phyloP scores from a whole-genome alignment of 768 basidiomycete species.

The Fomitopsis serialis region DNA sequence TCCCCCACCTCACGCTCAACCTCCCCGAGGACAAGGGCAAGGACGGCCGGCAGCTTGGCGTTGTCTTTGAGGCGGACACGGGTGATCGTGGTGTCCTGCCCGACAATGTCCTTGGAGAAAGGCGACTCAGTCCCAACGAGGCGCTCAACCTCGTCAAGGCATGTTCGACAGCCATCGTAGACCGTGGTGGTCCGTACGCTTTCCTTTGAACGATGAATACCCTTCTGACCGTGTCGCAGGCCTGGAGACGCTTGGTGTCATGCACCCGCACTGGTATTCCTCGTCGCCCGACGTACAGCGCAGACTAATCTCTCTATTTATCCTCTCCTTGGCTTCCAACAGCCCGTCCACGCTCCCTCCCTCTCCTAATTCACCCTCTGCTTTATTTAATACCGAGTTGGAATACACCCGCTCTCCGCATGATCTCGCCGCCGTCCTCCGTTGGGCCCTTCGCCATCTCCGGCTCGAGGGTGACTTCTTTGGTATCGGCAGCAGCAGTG shows the following conservation, averaged over 20 bases:
- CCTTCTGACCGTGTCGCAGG: slow-evolving; percentile 35
- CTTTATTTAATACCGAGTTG: slow-evolving; percentile 62
- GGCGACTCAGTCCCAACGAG: slow-evolving; percentile 56
- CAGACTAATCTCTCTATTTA: slow-evolving; percentile 64
- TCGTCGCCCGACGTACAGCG: slow-evolving; percentile 66
- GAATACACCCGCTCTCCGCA: slow-evolving; percentile 62
- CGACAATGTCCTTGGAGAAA: slow-evolving; percentile 51
- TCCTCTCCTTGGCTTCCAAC: slow-evolving; percentile 54
- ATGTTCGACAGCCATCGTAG: slow-evolving; percentile 61
- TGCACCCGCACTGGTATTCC: slow-evolving; percentile 84
- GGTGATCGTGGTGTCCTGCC: slow-evolving; percentile 41
- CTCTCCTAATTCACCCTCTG: slow-evolving; percentile 37
- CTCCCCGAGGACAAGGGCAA: slow-evolving; percentile 49
- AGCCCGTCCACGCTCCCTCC: slow-evolving; percentile 47
- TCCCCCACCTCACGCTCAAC: slow-evolving; percentile 60
- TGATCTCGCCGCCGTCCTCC: slow-evolving; percentile 74
- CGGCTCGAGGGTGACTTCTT: slow-evolving; percentile 54
- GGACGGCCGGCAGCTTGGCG: slow-evolving; percentile 43
- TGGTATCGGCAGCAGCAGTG: slow-evolving; percentile 45
- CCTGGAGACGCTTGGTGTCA: slow-evolving; percentile 76
- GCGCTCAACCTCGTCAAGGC: slow-evolving; percentile 58
- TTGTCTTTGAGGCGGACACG: slow-evolving; percentile 57
- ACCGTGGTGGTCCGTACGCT: slow-evolving; percentile 44
- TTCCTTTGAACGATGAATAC: slow-evolving; percentile 6
- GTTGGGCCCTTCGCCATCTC: slow-evolving; percentile 78